Evolutionary conservation across 805 yeast genomes (phyloP).

Genomic region (Candida ulmi): DNA sequence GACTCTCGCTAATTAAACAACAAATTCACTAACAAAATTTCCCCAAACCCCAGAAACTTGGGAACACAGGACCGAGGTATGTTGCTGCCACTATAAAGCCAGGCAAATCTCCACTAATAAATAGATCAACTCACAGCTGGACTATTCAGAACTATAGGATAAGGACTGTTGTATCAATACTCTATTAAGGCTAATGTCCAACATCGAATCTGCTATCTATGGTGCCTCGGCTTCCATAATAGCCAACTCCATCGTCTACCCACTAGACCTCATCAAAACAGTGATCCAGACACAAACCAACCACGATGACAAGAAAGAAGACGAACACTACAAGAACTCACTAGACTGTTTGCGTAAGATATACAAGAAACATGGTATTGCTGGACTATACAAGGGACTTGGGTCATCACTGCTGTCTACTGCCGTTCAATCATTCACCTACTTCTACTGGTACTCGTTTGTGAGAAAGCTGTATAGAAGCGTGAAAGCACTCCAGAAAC

Average conservation of each 20-base stretch:
- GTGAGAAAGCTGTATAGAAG: conserved; percentile 50
- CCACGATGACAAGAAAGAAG: conserved; percentile 4
- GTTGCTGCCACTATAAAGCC: too few relatives aligned
- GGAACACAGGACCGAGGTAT: too few relatives aligned
- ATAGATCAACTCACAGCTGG: too few relatives aligned
- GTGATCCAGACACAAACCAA: conserved; percentile 63
- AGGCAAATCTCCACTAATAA: too few relatives aligned
- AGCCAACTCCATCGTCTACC: conserved; percentile 77
- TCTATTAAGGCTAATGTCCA: too few relatives aligned
- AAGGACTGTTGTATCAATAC: too few relatives aligned
- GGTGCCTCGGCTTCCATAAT: conserved; percentile 80
- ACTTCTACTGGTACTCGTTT: conserved; percentile 83
- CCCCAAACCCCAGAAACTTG: too few relatives aligned
- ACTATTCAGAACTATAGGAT: too few relatives aligned
- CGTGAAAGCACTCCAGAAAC: conserved; percentile 27
- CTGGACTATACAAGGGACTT: conserved; percentile 71
- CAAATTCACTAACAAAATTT: too few relatives aligned
- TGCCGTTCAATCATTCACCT: conserved; percentile 75
- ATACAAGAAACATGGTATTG: conserved; percentile 49
- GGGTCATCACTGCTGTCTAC: conserved; percentile 61
- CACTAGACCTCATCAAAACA: conserved; percentile 74
- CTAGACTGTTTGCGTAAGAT: conserved; percentile 59
- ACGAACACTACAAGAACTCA: conserved; percentile 44
- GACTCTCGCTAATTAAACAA: too few relatives aligned
- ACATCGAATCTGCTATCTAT: conserved; percentile 68